phyloP scores from a whole-genome alignment of 129 eudicot species.

The Rutidosis leptorrhynchoides region DNA sequence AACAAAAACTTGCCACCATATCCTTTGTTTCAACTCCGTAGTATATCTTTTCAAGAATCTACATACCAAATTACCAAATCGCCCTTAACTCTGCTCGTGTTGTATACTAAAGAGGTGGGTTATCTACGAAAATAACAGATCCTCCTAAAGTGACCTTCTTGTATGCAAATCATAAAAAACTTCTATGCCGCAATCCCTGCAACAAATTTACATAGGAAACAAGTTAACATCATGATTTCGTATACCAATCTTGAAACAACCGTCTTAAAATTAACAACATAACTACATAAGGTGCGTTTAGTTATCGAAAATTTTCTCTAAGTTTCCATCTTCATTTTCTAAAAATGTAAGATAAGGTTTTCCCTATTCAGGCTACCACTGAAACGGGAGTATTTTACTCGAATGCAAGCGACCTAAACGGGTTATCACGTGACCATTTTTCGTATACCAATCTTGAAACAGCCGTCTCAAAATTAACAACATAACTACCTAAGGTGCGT shows the following conservation, averaged over 20 bases:
- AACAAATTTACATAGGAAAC: constrained; percentile 9
- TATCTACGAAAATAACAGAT: constrained; percentile 32
- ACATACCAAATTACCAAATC: background rate
- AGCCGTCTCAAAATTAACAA: background rate
- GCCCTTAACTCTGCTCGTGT: constrained; percentile 28
- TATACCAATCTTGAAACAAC: constrained; percentile 14
- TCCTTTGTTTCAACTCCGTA: constrained; percentile 13
- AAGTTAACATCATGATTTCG: background rate
- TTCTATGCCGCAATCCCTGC: constrained; percentile 79
- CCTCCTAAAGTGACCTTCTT: constrained; percentile 55
- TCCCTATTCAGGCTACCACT: no score
- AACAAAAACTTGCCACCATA: constrained; percentile 47
- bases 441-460: constrained; percentile 12
- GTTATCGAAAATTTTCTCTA: background rate
- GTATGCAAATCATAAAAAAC: constrained; percentile 43
- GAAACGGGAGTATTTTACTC: no score
- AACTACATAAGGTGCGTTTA: background rate
- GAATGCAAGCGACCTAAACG: no score
- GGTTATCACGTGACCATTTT: no score
- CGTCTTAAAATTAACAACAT: background rate
- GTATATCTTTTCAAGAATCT: constrained; percentile 19
- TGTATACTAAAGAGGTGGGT: constrained; percentile 42
- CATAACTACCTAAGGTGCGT: background rate
- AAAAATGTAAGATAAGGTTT: no score
- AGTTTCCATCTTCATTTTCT: background rate